Percentiles rank a stretch among this genome's conserved stretches.
These are phyloP conservation scores for Biscogniauxia marginata DNA, from an alignment of 2,329 filamentous ascomycete species.

Conservation along the genomic window DNA sequence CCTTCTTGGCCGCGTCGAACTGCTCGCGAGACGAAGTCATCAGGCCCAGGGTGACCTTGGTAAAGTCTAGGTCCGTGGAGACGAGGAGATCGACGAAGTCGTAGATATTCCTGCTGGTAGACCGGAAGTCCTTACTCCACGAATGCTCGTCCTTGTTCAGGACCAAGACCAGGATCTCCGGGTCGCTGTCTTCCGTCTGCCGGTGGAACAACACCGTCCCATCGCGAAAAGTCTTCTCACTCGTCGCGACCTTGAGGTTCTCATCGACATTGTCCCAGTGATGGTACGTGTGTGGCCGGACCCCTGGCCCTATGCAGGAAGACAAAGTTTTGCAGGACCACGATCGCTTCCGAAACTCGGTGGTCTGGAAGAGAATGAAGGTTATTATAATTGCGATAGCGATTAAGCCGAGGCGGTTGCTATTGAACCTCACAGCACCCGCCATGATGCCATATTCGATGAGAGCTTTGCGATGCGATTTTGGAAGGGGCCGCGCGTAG, in stretches of 20 bases:
- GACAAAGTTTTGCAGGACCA: constrained; percentile 30
- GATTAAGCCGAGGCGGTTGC: constrained; percentile 13
- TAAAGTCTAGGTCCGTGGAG: constrained; percentile 25
- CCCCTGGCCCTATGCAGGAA: constrained; percentile 22
- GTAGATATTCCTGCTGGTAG: constrained; percentile 28
- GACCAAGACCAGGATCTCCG: constrained; percentile 26
- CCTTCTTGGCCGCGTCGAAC: constrained; percentile 23
- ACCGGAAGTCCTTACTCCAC: constrained; percentile 29
- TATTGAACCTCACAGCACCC: background rate
- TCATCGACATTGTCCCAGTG: constrained; percentile 24
- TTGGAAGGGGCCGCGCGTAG: background rate
- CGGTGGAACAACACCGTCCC: constrained; percentile 25
- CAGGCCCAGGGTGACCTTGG: constrained; percentile 25
- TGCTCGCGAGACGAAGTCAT: constrained; percentile 29
- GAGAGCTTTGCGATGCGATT: background rate
- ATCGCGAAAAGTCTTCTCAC: constrained; percentile 24
- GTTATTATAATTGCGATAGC: constrained; percentile 16
- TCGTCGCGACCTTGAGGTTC: constrained; percentile 15
- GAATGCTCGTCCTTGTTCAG: constrained; percentile 27
- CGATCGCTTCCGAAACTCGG: constrained; percentile 25
- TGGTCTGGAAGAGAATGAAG: constrained; percentile 27
- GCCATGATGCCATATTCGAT: background rate
- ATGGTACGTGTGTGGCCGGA: constrained; percentile 20
- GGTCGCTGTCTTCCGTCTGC: constrained; percentile 20
- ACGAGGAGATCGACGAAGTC: constrained; percentile 31